Evolutionary conservation across 805 yeast genomes (phyloP).

Genomic region (Tetrapisispora phaffii): DNA sequence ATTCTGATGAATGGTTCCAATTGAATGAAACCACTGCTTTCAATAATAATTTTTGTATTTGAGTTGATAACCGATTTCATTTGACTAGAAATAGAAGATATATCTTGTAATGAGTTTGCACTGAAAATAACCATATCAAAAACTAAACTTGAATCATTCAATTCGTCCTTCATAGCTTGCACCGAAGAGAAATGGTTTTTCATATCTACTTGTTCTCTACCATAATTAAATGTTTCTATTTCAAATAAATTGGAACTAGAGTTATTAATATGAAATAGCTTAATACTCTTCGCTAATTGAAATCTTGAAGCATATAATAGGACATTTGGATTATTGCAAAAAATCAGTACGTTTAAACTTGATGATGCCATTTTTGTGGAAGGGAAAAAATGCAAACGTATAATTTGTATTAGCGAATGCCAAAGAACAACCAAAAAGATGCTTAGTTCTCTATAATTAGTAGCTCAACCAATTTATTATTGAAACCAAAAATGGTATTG

Average conservation of each 20-base stretch:
- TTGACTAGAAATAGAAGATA: constrained; percentile 34
- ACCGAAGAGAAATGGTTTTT: constrained; percentile 22
- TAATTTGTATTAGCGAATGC: no score
- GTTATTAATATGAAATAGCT: constrained; percentile 23
- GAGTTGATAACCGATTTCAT: constrained; percentile 32
- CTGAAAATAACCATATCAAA: constrained; percentile 40
- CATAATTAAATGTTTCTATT: constrained; percentile 23
- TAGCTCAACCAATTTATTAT: no score
- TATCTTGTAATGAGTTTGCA: constrained; percentile 42
- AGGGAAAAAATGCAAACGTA: no score
- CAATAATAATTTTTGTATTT: constrained; percentile 49
- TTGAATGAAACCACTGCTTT: constrained; percentile 62
- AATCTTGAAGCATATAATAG: constrained; percentile 26
- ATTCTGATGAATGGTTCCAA: constrained; percentile 58
- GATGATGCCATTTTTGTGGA: constrained; percentile 5
- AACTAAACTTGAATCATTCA: constrained; percentile 8
- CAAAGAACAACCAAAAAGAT: no score
- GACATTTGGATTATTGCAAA: constrained; percentile 26
- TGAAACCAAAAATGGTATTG: no score
- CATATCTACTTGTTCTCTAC: constrained; percentile 19
- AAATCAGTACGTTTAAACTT: constrained; percentile 22
- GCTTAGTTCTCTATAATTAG: no score
- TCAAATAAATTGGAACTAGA: constrained; percentile 17
- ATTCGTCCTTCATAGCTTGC: constrained; percentile 8
- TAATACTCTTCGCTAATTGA: constrained; percentile 29